Evolutionary conservation across 139 green algal species (phyloP).

Genomic region (Micractinium conductrix): DNA sequence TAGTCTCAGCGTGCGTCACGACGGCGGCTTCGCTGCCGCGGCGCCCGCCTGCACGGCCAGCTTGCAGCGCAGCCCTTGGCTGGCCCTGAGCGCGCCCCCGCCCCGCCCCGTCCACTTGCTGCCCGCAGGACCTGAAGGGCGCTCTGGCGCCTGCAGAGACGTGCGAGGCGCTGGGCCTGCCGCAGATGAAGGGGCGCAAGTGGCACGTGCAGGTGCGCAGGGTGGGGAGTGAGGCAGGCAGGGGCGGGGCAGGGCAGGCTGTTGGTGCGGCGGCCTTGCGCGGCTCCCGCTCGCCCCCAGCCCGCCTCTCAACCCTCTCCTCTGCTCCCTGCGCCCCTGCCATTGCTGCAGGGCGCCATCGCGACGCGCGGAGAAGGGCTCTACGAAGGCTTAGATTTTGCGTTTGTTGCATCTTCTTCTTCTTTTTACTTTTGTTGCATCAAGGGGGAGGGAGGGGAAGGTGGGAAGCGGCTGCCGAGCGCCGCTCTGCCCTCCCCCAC

Average conservation of each 20-base stretch:
- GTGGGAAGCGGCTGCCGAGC: no score
- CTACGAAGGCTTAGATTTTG: conserved; percentile 97
- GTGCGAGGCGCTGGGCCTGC: conserved; percentile 85
- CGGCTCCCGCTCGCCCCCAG: no score
- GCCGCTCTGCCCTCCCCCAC: no score
- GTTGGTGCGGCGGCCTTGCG: neutral
- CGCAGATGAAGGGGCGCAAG: conserved; percentile 76
- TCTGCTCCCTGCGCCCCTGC: neutral
- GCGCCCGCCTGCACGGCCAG: neutral
- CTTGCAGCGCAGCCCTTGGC: neutral
- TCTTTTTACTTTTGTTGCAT: no score
- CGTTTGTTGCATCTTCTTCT: no score
- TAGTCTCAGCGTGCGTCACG: neutral
- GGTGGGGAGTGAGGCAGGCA: neutral
- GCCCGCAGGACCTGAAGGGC: conserved; percentile 47
- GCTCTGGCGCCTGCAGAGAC: conserved; percentile 83
- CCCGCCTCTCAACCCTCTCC: neutral
- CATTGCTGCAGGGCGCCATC: conserved; percentile 84
- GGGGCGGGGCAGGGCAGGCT: neutral
- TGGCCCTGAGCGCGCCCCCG: neutral
- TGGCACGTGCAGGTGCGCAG: conserved; percentile 84
- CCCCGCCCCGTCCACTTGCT: neutral
- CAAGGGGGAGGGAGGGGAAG: no score
- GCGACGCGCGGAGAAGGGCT: conserved; percentile 89
- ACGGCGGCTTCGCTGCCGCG: neutral